Base-by-base conservation (phyloP, 208 protist species). In the Trypanosoma boissoni region DNA sequence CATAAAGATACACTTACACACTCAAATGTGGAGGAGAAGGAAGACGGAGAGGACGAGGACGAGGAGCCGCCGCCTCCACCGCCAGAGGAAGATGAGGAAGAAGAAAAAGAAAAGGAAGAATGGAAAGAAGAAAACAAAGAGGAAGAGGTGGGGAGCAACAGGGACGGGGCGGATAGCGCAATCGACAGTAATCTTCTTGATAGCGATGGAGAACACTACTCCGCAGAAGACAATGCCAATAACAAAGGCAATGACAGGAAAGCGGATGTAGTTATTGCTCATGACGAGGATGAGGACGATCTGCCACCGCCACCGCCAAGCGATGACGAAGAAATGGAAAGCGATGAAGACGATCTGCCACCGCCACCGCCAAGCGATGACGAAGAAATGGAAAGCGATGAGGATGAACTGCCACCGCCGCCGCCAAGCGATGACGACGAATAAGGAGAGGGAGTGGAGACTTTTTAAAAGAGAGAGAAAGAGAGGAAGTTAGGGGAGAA, bases 341-440 rank as follows among this genome's bases (percentile, higher is more conserved):
- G 28, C 4, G 53, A 57, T 3, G 31, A 57, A 7, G 54, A 59
- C 9, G 28, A 45, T 21, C 32, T 20, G n/a, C 56, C 44, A 18
- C 52, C 41, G 36, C 42, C 54, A 28, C 54, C 54, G 21, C 57
- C 44, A 31, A 45, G 12, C 12, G 34, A 54, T 28, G 57, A 63
- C 29, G 34, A 39, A 32, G 24, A 63, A 24, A n/a, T 12, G 58
- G 21, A 52, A 56, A 10, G 28, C 4, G 53, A 57, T 3, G 31
- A 57, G 16, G 54, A 59, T 8, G 28, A 45, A 23, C 32, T 20
- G n/a, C 56, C 44, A 18, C 52, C 41, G 36, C 42, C 54, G 21
- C 54, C 54, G 21, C 57, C 44, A 31, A 45, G 12, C 12, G 34
- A 54, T 28, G 57, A 63, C 29, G 34, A 39, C 31, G 24, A 63